Conservation (phyloP, 139 green algal species). For the Haematococcus lacustris region DNA sequence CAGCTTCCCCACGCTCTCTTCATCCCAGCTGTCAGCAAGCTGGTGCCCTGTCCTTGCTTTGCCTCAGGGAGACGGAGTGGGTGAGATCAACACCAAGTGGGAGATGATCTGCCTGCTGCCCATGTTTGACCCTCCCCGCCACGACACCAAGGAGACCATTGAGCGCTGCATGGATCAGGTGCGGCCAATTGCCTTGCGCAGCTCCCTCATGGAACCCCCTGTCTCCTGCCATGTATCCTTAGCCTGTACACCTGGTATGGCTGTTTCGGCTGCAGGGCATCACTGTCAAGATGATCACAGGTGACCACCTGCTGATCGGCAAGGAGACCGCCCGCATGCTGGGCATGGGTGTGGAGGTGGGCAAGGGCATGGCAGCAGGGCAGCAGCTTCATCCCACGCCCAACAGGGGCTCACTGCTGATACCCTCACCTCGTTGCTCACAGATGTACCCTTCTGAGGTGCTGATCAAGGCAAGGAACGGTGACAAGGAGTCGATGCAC, state of each 20-base stretch:
- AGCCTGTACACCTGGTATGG: too few relatives aligned
- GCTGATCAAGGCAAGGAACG: conserved; percentile 29
- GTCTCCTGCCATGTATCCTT: too few relatives aligned
- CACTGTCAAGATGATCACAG: conserved; percentile 85
- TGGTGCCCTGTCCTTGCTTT: too few relatives aligned
- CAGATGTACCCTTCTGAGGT: conserved; percentile 35
- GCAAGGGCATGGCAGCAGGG: background rate
- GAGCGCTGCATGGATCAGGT: conserved; percentile 53
- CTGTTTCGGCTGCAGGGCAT: conserved; percentile 49
- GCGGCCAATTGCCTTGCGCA: too few relatives aligned
- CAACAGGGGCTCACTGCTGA: too few relatives aligned
- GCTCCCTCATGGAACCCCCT: too few relatives aligned
- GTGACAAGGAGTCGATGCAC: conserved; percentile 28
- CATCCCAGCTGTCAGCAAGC: too few relatives aligned
- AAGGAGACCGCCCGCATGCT: conserved; percentile 77
- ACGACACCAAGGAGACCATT: conserved; percentile 80
- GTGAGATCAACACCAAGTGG: conserved; percentile 40
- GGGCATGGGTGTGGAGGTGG: conserved; percentile 67
- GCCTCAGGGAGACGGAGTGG: conserved; percentile 29
- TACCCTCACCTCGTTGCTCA: too few relatives aligned
- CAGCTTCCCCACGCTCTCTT: too few relatives aligned
- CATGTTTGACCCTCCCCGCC: conserved; percentile 75
- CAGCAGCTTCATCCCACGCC: too few relatives aligned
- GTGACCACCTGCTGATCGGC: conserved; percentile 79
- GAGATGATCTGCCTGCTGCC: conserved; percentile 64